Percentiles rank a stretch among this genome's conserved stretches.
Conservation (phyloP, 1,139 yeast species). For the Yamadazyma sp. region DNA sequence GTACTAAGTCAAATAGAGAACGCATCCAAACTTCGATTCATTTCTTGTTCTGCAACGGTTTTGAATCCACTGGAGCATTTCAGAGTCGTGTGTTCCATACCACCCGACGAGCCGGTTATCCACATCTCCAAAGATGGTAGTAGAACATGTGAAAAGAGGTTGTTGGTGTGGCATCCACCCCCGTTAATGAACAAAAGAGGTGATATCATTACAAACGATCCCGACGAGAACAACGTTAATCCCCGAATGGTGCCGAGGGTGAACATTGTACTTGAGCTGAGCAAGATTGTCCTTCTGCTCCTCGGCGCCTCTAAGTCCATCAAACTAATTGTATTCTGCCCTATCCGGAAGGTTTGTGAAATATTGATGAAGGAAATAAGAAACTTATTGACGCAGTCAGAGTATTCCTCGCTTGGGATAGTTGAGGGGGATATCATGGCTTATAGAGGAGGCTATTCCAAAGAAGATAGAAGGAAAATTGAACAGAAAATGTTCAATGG, state of each 20-base stretch:
- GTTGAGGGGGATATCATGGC: constrained; percentile 73
- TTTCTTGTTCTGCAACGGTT: constrained; percentile 94
- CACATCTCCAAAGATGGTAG: constrained; percentile 81
- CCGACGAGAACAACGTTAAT: constrained; percentile 11
- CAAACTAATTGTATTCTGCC: constrained; percentile 86
- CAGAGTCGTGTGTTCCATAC: constrained; percentile 68
- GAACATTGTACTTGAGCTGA: constrained; percentile 73
- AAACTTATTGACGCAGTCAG: constrained; percentile 31
- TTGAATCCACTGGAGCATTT: constrained; percentile 71
- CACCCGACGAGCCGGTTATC: constrained; percentile 37
- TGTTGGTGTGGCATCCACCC: constrained; percentile 81
- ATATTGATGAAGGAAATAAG: constrained; percentile 81
- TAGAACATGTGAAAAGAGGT: constrained; percentile 73
- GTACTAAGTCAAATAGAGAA: constrained; percentile 12
- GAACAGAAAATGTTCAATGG: constrained; percentile 92
- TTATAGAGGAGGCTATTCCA: constrained; percentile 92
- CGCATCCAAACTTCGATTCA: constrained; percentile 44
- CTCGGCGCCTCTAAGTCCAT: constrained; percentile 50
- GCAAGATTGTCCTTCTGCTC: constrained; percentile 65
- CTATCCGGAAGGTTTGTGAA: constrained; percentile 84
- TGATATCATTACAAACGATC: constrained; percentile 22
- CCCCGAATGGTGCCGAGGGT: constrained; percentile 50
- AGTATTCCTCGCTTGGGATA: constrained; percentile 38
- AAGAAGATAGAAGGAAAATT: constrained; percentile 78
- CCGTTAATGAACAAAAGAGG: constrained; percentile 64